Percentiles rank a stretch among this genome's conserved stretches.
phyloP scores from a whole-genome alignment of 2,329 filamentous ascomycete genomes.

The Aspergillus neoniger region DNA sequence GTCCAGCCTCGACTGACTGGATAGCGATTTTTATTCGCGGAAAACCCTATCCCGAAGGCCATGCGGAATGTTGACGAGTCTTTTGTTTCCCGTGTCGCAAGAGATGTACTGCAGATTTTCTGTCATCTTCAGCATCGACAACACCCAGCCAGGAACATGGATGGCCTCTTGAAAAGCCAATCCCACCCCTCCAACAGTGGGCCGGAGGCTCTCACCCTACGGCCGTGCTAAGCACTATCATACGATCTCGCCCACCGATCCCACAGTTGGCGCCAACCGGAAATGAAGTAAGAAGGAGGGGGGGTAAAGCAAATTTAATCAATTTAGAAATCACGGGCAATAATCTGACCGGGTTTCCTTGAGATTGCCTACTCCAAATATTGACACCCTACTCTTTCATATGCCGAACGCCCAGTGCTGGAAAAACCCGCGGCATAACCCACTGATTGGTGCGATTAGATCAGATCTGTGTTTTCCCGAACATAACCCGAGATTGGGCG shows the following conservation, averaged over 20 bases:
- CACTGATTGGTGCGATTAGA: constrained; percentile 1
- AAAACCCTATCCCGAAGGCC: too few relatives aligned
- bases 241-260: constrained; percentile 7
- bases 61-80: too few relatives aligned
- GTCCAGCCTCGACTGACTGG: neutral
- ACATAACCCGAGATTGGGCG: constrained; percentile 15
- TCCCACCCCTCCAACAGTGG: neutral
- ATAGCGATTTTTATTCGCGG: too few relatives aligned
- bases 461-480: constrained; percentile 18
- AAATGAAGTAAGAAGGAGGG: neutral
- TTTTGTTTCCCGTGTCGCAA: too few relatives aligned
- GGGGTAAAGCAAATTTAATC: neutral
- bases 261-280: neutral
- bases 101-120: neutral
- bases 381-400: neutral
- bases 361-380: neutral
- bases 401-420: constrained; percentile 2
- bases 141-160: too few relatives aligned
- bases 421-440: neutral
- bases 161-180: too few relatives aligned
- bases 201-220: neutral
- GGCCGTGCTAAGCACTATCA: constrained; percentile 5
- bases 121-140: neutral
- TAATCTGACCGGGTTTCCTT: neutral
- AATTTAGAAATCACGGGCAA: neutral